Evolutionary conservation across 2,329 filamentous ascomycete species (phyloP), one percentile per base, ranked within the genome.

Genomic region (Apiospora kogelbergensis): DNA sequence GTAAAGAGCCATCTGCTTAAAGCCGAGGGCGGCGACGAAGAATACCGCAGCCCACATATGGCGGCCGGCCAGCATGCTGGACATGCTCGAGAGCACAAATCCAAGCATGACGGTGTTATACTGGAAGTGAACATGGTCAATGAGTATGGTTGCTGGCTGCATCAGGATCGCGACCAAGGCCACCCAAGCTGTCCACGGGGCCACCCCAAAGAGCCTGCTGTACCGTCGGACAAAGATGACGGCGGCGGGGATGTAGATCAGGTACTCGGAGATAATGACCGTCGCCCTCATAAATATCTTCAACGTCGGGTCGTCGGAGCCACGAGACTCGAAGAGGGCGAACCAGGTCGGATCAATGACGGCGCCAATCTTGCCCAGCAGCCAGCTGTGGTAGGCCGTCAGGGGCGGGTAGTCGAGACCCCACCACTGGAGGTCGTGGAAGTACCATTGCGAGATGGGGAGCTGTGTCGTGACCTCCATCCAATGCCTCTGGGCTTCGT

Each of bases 31-130:
- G 20, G 89, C 89, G 7, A 99, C 96, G 75, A 99, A 99, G 83
- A 97, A 97, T 70, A 97, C 88, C 71, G 93, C 94, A 33, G 93
- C 89, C 94, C 95, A 98, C 71, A 97, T 87, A 75, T 91, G 91
- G 65, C 94, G 89, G 4, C 93, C 93, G 3, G 94, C 94, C 66
- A 97, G 81, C 82, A 98, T 92, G 79, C 93, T 96, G 53, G 95
- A 96, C 83, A 98, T 90, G 75, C 91, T 93, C 0, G 94, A 94
- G 40, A 97, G 84, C 11, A 96, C 90, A 64, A 98, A 89, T 2
- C 97, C 96, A 20, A 99, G 89, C 96, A 99, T 99, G 66, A 99
- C 95, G 0, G 95, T 97, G 79, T 99, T 99, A 81, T 98, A 99
- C 81, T 99, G 96, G 79, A 99, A 99, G 78, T 84, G 75, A 20